Base-by-base conservation (phyloP, 495 filamentous ascomycete genomes). In the Daldinia decipiens region DNA sequence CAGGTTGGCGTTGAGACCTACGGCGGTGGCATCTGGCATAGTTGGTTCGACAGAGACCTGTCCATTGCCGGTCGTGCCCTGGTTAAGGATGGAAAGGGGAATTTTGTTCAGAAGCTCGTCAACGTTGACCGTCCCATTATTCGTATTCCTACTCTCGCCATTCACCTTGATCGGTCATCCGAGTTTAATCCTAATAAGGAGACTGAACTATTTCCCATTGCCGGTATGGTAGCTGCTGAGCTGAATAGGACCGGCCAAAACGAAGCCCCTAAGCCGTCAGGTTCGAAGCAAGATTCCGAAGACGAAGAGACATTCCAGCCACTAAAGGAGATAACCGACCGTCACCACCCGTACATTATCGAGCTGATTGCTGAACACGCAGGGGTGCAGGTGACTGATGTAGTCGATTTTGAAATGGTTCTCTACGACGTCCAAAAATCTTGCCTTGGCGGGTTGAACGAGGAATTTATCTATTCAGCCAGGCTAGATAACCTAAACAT, bases 1-100 rank as follows among this genome's bases (percentile, higher is more conserved):
- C 95, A 99, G 80, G 91, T 98, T 47, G 95, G 94, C 55, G 94
- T 97, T 53, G 95, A 99, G 83, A 94, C 92, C 11, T 99, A 99
- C 76, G 95, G 96, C 66, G 93, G 94, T 40, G 96, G 95, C 34
- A 83, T 90, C 55, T 91, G 88, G 88, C 90, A 91, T 76, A 90
- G 86, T 40, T 92, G 95, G 95, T 98, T 98, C 74, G 95, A 99
- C 80, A 89, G 95, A 32, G 95, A 99, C 82, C 84, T 99, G 34
- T 91, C 91, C 66, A 87, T 98, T 59, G 96, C 95, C 47, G 95
- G 95, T 34, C 88, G 95, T 56, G 93, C 89, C 8, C 91, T 98
- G 84, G 88, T 94, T 53, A 92, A 89, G 66, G 85, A 87, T 45
- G 84, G 82, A 19, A 86, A 92, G 51, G 95, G 93, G 38, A 88